phyloP scores from a whole-genome alignment of 257 asterid genomes.

The Ilex aquifolium region DNA sequence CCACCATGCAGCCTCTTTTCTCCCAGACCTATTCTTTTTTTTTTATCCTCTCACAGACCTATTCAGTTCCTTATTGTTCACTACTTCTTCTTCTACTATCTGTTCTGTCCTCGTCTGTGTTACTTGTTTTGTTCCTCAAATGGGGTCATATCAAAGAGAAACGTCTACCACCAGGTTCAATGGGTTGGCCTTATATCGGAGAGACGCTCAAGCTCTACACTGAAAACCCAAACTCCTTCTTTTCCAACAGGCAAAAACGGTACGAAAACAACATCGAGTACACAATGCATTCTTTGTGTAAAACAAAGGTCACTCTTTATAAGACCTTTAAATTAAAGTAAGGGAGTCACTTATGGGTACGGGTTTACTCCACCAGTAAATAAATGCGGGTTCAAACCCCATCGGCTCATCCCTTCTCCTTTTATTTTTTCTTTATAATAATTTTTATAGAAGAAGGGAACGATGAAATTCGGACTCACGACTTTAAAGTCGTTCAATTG shows the following conservation, averaged over 20 bases:
- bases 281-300: no score
- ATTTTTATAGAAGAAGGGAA: no score
- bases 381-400: no score
- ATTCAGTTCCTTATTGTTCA: background rate
- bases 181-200: constrained; percentile 76
- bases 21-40: no score
- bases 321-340: no score
- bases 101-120: background rate
- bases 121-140: constrained; percentile 2
- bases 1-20: constrained; percentile 26
- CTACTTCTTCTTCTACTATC: background rate
- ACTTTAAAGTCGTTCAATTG: no score
- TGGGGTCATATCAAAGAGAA: constrained; percentile 7
- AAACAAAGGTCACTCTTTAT: no score
- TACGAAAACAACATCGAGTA: constrained; percentile 1
- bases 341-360: no score
- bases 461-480: no score
- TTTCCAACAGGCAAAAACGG: constrained; percentile 45
- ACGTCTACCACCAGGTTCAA: constrained; percentile 62
- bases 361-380: no score
- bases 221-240: constrained; percentile 57
- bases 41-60: no score
- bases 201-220: constrained; percentile 63
- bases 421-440: background rate
- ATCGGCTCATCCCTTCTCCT: no score